Percentiles rank a stretch among this genome's conserved stretches.
These are phyloP conservation scores for Juncus inflexus DNA, from an alignment of 176 grass and related monocot species.

Conservation along the genomic window DNA sequence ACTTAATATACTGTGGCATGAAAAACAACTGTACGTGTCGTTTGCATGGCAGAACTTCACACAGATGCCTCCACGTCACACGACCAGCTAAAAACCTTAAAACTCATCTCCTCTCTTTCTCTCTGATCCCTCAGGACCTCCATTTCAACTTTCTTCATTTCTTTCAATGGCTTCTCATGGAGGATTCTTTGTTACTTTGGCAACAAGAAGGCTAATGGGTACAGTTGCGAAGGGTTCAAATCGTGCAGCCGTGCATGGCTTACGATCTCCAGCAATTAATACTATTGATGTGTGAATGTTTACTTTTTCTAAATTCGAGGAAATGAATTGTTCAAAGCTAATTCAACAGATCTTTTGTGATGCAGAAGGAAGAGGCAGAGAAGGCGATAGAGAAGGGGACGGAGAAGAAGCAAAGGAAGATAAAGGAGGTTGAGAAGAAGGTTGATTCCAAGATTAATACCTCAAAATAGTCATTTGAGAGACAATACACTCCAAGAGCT, in stretches of 20 bases:
- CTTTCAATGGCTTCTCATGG: conserved; percentile 2
- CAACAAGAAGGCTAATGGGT: conserved; percentile 21
- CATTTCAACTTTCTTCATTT: not conserved
- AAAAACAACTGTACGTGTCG: too few species aligned
- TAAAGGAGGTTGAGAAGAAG: conserved; percentile 33
- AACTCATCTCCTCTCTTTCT: not conserved
- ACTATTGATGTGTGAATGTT: not conserved
- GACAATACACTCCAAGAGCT: too few species aligned
- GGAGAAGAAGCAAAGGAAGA: conserved; percentile 28
- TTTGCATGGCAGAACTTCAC: too few species aligned
- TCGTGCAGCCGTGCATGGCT: conserved; percentile 43
- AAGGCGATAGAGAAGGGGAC: conserved; percentile 14
- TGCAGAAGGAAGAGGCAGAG: conserved; percentile 29
- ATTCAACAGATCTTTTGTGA: not conserved
- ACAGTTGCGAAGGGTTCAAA: conserved; percentile 36
- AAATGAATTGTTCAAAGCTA: too few species aligned
- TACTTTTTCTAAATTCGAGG: not conserved
- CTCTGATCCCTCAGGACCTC: not conserved
- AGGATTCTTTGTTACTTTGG: not conserved
- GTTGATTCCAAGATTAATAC: conserved; percentile 21
- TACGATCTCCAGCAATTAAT: conserved; percentile 16
- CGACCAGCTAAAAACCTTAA: too few species aligned
- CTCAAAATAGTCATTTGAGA: not conserved
- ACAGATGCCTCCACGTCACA: too few species aligned
- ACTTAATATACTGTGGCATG: too few species aligned